Conservation (phyloP, 805 yeast genomes). For the Metschnikowia continentalis region DNA sequence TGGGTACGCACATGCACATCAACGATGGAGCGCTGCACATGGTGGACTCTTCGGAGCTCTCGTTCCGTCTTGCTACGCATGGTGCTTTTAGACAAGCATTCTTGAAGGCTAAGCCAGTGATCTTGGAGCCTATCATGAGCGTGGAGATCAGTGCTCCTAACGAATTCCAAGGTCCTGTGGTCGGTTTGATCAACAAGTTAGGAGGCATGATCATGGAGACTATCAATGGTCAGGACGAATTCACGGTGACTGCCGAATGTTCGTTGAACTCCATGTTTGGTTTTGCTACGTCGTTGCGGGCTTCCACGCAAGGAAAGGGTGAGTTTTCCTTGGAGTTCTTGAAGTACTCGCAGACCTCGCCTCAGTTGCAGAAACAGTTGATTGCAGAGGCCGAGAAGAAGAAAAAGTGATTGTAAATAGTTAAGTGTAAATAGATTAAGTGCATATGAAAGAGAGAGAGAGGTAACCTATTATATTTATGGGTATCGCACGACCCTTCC, state of each 20-base stretch:
- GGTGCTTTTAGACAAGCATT: constrained; percentile 93
- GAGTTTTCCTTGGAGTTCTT: constrained; percentile 94
- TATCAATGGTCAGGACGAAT: constrained; percentile 90
- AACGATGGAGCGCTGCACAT: constrained; percentile 97
- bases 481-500: too few species aligned
- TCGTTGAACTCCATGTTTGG: constrained; percentile 96
- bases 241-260: constrained; percentile 90
- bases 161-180: constrained; percentile 92
- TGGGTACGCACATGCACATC: constrained; percentile 88
- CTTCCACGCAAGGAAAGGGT: constrained; percentile 98
- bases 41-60: constrained; percentile 94
- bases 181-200: constrained; percentile 86
- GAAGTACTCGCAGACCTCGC: constrained; percentile 85
- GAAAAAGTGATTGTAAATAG: constrained; percentile 7
- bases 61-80: constrained; percentile 89
- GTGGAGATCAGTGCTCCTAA: constrained; percentile 91
- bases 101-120: constrained; percentile 75
- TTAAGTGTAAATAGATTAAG: neutral
- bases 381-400: constrained; percentile 67
- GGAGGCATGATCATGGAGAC: constrained; percentile 92
- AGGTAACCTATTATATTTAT: too few species aligned
- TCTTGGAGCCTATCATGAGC: constrained; percentile 94
- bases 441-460: neutral
- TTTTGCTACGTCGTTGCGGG: constrained; percentile 90
- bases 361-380: constrained; percentile 85